A percentile compares a stretch with the other conserved stretches of the same genome.
phyloP scores from a whole-genome alignment of 2,329 filamentous ascomycete species.

The Ceratocystis variospora region DNA sequence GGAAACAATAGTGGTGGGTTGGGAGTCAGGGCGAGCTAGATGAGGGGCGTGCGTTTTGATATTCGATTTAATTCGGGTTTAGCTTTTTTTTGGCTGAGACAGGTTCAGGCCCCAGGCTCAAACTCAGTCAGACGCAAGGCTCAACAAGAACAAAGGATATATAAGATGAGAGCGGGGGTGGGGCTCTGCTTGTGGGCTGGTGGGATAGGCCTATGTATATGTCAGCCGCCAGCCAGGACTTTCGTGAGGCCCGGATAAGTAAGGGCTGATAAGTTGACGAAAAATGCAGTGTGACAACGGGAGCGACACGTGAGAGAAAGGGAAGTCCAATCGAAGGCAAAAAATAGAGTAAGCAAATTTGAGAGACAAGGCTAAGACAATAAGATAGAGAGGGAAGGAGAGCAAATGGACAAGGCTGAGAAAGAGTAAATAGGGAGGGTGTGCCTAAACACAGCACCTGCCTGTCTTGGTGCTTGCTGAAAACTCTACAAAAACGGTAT shows the following conservation, averaged over 20 bases:
- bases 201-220: neutral
- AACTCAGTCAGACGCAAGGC: neutral
- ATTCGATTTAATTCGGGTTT: neutral
- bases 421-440: neutral
- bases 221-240: neutral
- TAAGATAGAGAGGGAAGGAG: neutral
- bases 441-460: no score
- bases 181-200: neutral
- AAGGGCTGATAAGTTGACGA: neutral
- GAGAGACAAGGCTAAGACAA: neutral
- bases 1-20: neutral
- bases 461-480: no score
- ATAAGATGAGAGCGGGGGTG: neutral
- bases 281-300: neutral
- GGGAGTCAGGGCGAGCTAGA: neutral
- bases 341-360: neutral
- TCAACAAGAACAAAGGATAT: neutral
- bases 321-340: neutral
- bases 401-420: neutral
- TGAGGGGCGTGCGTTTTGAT: neutral
- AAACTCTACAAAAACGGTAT: no score
- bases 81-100: slow-evolving; percentile 1
- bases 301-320: neutral
- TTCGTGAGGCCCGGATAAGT: neutral
- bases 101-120: neutral